A percentile compares a stretch with the other conserved stretches of the same genome.
Evolutionary conservation across 164 flowering plant genomes (phyloP).

Genomic region (Saururus chinensis): DNA sequence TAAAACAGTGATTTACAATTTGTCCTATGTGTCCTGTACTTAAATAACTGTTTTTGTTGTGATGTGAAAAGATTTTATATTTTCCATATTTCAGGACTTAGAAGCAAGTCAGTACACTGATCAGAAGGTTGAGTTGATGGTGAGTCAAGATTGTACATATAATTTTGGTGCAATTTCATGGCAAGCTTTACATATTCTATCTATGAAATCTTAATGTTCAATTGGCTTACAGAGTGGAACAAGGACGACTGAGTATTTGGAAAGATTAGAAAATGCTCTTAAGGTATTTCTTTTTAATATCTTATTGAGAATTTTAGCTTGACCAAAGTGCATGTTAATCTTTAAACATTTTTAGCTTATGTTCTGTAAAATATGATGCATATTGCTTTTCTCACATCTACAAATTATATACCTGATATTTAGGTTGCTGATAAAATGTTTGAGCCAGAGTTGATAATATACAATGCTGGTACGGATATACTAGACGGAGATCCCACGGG

Average conservation of each 20-base stretch:
- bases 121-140: slow-evolving; percentile 78
- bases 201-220: background rate
- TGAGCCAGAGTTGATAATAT: slow-evolving; percentile 74
- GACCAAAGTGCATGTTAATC: no score
- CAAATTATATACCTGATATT: slow-evolving; percentile 1
- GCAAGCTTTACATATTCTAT: background rate
- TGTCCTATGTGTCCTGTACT: no score
- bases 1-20: background rate
- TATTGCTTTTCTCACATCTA: background rate
- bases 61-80: background rate
- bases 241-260: slow-evolving; percentile 57
- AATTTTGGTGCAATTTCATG: background rate
- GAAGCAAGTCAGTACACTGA: slow-evolving; percentile 60
- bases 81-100: slow-evolving; percentile 39
- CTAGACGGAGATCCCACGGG: slow-evolving; percentile 92
- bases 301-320: no score
- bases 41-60: background rate
- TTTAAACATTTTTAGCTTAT: no score
- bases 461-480: slow-evolving; percentile 95
- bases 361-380: background rate
- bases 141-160: slow-evolving; percentile 10
- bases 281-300: slow-evolving; percentile 36
- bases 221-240: slow-evolving; percentile 66
- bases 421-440: slow-evolving; percentile 56
- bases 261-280: slow-evolving; percentile 62